These are phyloP conservation scores for Neurospora sp. DNA, from an alignment of 495 filamentous ascomycete species.

Conservation along the genomic window DNA sequence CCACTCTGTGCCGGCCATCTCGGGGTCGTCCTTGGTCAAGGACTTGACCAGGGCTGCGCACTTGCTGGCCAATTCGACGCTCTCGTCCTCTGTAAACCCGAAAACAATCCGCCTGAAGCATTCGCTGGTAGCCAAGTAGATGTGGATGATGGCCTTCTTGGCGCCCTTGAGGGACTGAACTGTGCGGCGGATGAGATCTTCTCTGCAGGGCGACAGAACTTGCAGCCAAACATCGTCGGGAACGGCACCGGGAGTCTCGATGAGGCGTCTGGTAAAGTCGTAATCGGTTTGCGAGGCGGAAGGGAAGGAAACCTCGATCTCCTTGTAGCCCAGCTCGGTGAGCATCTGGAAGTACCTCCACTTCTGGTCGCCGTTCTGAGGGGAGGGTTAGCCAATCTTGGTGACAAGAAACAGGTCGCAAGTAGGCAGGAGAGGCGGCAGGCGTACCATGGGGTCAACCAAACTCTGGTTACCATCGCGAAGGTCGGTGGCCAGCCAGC, in stretches of 20 bases:
- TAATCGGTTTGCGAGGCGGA: constrained; percentile 91
- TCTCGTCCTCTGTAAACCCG: constrained; percentile 72
- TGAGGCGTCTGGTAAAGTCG: constrained; percentile 82
- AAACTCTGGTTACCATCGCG: constrained; percentile 84
- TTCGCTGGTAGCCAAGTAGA: constrained; percentile 90
- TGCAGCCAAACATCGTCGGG: constrained; percentile 95
- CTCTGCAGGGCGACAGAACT: constrained; percentile 85
- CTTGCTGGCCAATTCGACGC: constrained; percentile 70
- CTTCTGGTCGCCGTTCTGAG: constrained; percentile 85
- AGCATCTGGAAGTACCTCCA: constrained; percentile 93
- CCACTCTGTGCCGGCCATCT: constrained; percentile 71
- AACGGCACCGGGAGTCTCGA: constrained; percentile 76
- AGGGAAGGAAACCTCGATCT: constrained; percentile 95
- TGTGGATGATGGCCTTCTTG: constrained; percentile 94
- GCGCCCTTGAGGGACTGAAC: constrained; percentile 82
- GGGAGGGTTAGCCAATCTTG: constrained; percentile 14
- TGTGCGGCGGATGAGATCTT: constrained; percentile 84
- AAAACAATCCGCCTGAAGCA: constrained; percentile 90
- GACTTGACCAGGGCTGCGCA: constrained; percentile 81
- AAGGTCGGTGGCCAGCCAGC: constrained; percentile 81
- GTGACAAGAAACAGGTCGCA: background rate
- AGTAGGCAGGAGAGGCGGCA: background rate
- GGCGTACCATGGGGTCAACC: constrained; percentile 75
- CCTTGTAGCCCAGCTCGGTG: constrained; percentile 88
- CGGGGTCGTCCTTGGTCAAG: constrained; percentile 91